Evolutionary conservation across 192 early-diverging fungal genomes (phyloP).

Genomic region (Entomortierella beljakovae): DNA sequence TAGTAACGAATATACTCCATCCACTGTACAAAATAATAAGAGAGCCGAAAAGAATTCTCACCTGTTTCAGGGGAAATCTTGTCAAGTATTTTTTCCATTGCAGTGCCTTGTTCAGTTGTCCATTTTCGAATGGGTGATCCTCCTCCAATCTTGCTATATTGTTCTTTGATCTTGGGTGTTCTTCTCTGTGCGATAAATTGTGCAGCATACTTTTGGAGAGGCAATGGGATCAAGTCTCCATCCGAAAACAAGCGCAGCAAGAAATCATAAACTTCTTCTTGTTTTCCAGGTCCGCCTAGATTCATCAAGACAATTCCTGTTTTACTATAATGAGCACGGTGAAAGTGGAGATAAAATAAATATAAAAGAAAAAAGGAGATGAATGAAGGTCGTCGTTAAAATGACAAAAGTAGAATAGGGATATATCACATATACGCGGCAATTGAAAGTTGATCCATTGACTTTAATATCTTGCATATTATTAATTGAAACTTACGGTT

Average conservation of each 20-base stretch:
- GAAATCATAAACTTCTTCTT: conserved; percentile 84
- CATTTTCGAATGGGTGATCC: conserved; percentile 93
- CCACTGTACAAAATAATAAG: neutral
- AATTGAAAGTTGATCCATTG: no score
- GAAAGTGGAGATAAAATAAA: no score
- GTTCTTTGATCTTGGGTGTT: conserved; percentile 86
- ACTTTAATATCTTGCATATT: no score
- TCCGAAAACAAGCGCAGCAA: conserved; percentile 89
- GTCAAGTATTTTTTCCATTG: conserved; percentile 83
- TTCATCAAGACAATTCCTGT: conserved; percentile 94
- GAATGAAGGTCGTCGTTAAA: no score
- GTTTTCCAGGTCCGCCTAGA: conserved; percentile 88
- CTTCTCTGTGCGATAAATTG: conserved; percentile 85
- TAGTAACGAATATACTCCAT: neutral
- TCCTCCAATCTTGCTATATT: conserved; percentile 94
- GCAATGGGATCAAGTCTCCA: conserved; percentile 92
- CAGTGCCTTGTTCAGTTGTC: conserved; percentile 87
- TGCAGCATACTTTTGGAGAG: conserved; percentile 78
- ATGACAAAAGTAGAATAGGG: no score
- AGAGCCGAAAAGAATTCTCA: conserved; percentile 36
- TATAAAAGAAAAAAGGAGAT: neutral
- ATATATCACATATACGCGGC: no score
- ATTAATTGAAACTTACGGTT: conserved; percentile 37
- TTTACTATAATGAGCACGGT: conserved; percentile 17
- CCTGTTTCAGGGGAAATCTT: conserved; percentile 79